phyloP scores from a whole-genome alignment of 2,329 filamentous ascomycete species.

The Rachicladosporium sp. region DNA sequence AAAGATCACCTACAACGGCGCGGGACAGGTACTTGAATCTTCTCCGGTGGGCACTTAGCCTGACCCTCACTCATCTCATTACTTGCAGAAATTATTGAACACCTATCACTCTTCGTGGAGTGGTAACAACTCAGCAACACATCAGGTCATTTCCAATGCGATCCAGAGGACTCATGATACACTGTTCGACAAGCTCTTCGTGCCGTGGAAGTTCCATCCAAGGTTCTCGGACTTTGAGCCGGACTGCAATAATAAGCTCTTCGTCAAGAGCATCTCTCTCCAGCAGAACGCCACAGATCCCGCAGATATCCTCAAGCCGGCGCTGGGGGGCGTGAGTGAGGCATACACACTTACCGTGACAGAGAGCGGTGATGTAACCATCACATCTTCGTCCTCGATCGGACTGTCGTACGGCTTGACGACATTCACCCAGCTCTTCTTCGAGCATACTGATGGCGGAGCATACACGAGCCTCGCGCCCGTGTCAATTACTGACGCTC shows the following conservation, averaged over 20 bases:
- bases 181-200: conserved; percentile 56
- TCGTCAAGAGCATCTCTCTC: conserved; percentile 50
- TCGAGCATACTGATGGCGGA: conserved; percentile 46
- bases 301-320: conserved; percentile 44
- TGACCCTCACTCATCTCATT: not conserved
- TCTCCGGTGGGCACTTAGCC: not conserved
- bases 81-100: not conserved
- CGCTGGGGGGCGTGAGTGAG: conserved; percentile 57
- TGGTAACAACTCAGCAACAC: not conserved
- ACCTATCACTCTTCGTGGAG: not conserved
- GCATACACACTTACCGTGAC: conserved; percentile 58
- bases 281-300: conserved; percentile 46
- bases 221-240: conserved; percentile 57
- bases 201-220: conserved; percentile 66
- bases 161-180: conserved; percentile 45
- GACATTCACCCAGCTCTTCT: conserved; percentile 71
- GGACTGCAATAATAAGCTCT: conserved; percentile 27
- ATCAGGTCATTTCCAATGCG: conserved; percentile 34
- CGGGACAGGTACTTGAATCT: not conserved
- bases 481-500: conserved; percentile 57
- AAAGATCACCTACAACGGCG: conserved; percentile 26
- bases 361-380: conserved; percentile 45
- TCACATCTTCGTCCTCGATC: conserved; percentile 52
- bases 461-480: conserved; percentile 61
- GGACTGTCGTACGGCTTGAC: conserved; percentile 64